Evolutionary conservation across 2,329 filamentous ascomycete species (phyloP).

Genomic region (Sarocladium kiliense): DNA sequence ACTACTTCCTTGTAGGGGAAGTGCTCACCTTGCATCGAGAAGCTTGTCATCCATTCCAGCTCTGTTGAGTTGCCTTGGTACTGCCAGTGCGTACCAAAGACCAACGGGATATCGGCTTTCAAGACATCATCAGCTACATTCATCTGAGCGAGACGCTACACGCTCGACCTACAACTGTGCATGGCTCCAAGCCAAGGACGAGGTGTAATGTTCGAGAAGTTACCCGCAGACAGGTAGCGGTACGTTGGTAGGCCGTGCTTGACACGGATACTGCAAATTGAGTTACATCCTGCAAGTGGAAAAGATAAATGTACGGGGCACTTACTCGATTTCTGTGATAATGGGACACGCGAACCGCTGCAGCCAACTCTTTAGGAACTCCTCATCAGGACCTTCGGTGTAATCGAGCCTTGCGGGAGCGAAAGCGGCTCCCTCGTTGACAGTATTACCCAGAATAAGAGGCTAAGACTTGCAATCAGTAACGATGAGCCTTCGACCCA

Average conservation of each 20-base stretch:
- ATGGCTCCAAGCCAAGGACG: slow-evolving; percentile 31
- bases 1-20: too few species aligned
- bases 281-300: background rate
- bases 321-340: background rate
- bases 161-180: slow-evolving; percentile 18
- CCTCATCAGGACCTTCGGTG: background rate
- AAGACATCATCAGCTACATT: background rate
- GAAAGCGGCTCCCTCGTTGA: slow-evolving; percentile 2
- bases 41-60: background rate
- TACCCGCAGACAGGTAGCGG: slow-evolving; percentile 35
- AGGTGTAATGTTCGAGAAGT: slow-evolving; percentile 32
- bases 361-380: background rate
- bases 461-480: background rate
- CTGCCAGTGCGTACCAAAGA: slow-evolving; percentile 1
- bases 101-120: background rate
- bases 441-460: background rate
- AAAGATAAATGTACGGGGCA: background rate
- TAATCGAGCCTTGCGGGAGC: background rate
- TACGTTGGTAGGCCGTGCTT: slow-evolving; percentile 21
- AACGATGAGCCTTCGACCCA: background rate
- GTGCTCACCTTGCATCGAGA: background rate
- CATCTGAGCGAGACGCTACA: background rate
- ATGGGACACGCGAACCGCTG: background rate
- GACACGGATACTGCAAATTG: background rate
- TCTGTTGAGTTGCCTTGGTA: background rate